Percentiles rank a stretch among this genome's conserved stretches.
Evolutionary conservation across 768 basidiomycete species (phyloP).

Genomic region (Collybia nuda): DNA sequence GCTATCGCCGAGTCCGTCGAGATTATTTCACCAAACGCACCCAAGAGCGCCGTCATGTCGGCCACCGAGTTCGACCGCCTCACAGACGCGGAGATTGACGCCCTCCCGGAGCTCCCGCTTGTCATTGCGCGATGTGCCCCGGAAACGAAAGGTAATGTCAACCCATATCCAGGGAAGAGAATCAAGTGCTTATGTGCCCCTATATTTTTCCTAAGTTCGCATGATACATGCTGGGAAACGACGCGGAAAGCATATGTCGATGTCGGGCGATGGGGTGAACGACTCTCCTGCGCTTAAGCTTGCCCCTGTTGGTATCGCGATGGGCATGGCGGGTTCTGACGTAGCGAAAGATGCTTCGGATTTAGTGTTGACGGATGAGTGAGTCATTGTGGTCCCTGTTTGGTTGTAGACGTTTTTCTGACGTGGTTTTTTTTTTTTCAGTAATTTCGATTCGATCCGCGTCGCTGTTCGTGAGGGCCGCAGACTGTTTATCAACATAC

Average conservation of each 20-base stretch:
- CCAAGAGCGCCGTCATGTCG: slow-evolving; percentile 37
- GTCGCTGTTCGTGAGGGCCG: slow-evolving; percentile 58
- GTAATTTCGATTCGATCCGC: slow-evolving; percentile 62
- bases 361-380: slow-evolving; percentile 58
- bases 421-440: slow-evolving; percentile 4
- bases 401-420: not conserved
- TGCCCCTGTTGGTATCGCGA: slow-evolving; percentile 56
- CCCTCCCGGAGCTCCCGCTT: slow-evolving; percentile 49
- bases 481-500: slow-evolving; percentile 57
- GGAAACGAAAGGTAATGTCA: slow-evolving; percentile 38
- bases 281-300: slow-evolving; percentile 58
- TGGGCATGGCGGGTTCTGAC: slow-evolving; percentile 56
- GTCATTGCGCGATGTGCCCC: slow-evolving; percentile 62
- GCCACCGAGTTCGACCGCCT: slow-evolving; percentile 52
- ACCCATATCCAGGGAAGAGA: not conserved
- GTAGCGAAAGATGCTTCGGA: slow-evolving; percentile 57
- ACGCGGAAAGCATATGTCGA: slow-evolving; percentile 49
- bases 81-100: slow-evolving; percentile 49
- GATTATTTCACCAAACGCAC: slow-evolving; percentile 40
- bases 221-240: slow-evolving; percentile 63
- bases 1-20: slow-evolving; percentile 52
- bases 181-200: not conserved
- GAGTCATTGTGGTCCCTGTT: slow-evolving; percentile 4
- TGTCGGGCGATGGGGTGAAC: slow-evolving; percentile 62
- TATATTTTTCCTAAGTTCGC: slow-evolving; percentile 31